Evolutionary conservation across 2,329 filamentous ascomycete genomes (phyloP).

Genomic region (Apiospora pterosperma): DNA sequence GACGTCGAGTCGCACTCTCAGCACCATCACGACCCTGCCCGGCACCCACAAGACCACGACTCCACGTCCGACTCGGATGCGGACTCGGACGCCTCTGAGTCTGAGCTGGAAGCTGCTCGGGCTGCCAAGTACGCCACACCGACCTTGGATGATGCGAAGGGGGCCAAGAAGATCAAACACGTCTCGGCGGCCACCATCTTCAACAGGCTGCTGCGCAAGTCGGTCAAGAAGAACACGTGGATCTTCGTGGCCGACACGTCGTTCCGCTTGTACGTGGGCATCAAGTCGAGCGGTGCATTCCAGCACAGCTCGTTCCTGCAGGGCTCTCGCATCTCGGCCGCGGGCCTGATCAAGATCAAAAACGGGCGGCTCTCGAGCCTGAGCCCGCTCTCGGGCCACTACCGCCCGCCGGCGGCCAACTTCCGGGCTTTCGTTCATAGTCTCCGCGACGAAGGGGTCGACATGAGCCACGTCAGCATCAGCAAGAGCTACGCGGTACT

Average conservation of each 20-base stretch:
- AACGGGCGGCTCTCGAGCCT: slow-evolving; percentile 73
- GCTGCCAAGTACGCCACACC: slow-evolving; percentile 64
- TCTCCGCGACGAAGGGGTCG: slow-evolving; percentile 69
- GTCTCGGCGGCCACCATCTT: slow-evolving; percentile 70
- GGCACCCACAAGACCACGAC: slow-evolving; percentile 27
- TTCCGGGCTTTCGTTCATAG: slow-evolving; percentile 78
- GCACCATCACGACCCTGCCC: slow-evolving; percentile 23
- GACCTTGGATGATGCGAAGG: slow-evolving; percentile 57
- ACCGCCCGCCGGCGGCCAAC: slow-evolving; percentile 77
- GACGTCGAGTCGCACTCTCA: slow-evolving; percentile 26
- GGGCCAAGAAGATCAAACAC: slow-evolving; percentile 53
- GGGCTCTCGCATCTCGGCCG: slow-evolving; percentile 75
- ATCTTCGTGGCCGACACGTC: slow-evolving; percentile 88
- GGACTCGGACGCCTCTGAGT: slow-evolving; percentile 42
- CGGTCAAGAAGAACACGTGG: slow-evolving; percentile 85
- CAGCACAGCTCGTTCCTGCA: slow-evolving; percentile 90
- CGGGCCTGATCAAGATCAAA: slow-evolving; percentile 82
- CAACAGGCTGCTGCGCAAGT: slow-evolving; percentile 74
- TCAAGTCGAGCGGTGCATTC: slow-evolving; percentile 84
- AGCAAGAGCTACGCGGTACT: slow-evolving; percentile 80
- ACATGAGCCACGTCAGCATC: slow-evolving; percentile 76
- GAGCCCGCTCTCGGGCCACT: slow-evolving; percentile 74
- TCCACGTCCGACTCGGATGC: slow-evolving; percentile 56
- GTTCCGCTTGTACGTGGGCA: slow-evolving; percentile 82
- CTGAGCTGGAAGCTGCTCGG: slow-evolving; percentile 54